Conservation (phyloP, 306 rosid species). For the Alnus glutinosa region DNA sequence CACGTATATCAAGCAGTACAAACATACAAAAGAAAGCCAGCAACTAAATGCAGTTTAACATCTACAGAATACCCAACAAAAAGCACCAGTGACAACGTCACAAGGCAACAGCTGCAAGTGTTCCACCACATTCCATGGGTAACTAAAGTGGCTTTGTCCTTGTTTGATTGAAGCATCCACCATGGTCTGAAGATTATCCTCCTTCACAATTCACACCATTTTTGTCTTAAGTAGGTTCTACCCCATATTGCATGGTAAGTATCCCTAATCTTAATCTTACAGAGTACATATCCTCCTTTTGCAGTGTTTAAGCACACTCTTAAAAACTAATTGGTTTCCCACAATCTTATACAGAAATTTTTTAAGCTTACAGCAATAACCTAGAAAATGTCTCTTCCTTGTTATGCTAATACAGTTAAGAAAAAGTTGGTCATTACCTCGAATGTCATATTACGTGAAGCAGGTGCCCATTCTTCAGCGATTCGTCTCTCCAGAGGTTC, state of each 20-base stretch:
- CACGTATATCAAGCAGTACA: not conserved
- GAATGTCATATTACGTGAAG: constrained; percentile 81
- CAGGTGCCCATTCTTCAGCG: constrained; percentile 79
- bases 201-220: not conserved
- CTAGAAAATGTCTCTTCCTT: not conserved
- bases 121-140: not conserved
- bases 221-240: not conserved
- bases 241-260: not conserved
- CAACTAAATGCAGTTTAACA: not conserved
- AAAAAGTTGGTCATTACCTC: constrained; percentile 32
- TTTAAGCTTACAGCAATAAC: not conserved
- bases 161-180: not conserved
- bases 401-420: not conserved
- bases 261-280: not conserved
- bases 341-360: not conserved
- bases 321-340: not conserved
- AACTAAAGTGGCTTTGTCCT: not conserved
- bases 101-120: no score
- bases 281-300: not conserved
- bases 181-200: not conserved
- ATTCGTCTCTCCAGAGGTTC: constrained; percentile 58
- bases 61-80: not conserved
- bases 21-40: not conserved
- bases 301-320: not conserved
- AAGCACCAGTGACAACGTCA: not conserved